These are phyloP conservation scores for Exserohilum rostratum DNA, from an alignment of 2,329 filamentous ascomycete genomes.

Conservation along the genomic window DNA sequence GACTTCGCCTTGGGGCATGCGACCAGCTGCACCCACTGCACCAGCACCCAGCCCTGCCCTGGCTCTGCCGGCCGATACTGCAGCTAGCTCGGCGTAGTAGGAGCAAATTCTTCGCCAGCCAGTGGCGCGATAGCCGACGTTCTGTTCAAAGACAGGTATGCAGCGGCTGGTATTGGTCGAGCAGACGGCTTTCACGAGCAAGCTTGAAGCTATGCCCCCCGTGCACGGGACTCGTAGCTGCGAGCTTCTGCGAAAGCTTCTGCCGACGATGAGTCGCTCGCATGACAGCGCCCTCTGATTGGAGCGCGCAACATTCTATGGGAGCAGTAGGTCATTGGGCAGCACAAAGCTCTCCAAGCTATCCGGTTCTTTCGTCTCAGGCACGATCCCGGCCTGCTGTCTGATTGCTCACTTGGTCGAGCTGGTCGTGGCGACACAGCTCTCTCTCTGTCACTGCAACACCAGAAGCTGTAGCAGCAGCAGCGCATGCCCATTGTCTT, in stretches of 20 bases:
- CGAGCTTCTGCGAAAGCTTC: slow-evolving; percentile 3
- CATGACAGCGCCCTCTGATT: slow-evolving; percentile 12
- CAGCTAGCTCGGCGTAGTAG: slow-evolving; percentile 9
- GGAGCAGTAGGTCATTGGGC: slow-evolving; percentile 17
- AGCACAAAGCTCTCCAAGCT: slow-evolving; percentile 15
- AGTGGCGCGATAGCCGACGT: slow-evolving; percentile 12
- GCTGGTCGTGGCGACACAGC: slow-evolving; percentile 17
- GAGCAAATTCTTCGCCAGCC: slow-evolving; percentile 10
- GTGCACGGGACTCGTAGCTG: slow-evolving; percentile 15
- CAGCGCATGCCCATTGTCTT: slow-evolving; percentile 4
- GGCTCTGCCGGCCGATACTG: slow-evolving; percentile 12
- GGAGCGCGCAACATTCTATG: slow-evolving; percentile 12
- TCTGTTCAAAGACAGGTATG: slow-evolving; percentile 4
- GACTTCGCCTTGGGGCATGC: slow-evolving; percentile 7
- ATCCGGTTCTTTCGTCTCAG: slow-evolving; percentile 14
- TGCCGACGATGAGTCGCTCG: slow-evolving; percentile 16
- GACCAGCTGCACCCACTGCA: slow-evolving; percentile 5
- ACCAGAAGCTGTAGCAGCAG: not conserved
- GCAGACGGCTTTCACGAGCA: not conserved
- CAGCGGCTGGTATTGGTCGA: slow-evolving; percentile 8
- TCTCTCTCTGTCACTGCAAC: slow-evolving; percentile 5
- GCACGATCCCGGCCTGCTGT: slow-evolving; percentile 10
- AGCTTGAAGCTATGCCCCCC: slow-evolving; percentile 1
- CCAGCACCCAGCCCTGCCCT: too few relatives aligned
- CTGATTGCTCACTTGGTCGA: slow-evolving; percentile 15